phyloP scores from a whole-genome alignment of 352 stramenopile genomes.

The Stephanocyclus meneghinianus region DNA sequence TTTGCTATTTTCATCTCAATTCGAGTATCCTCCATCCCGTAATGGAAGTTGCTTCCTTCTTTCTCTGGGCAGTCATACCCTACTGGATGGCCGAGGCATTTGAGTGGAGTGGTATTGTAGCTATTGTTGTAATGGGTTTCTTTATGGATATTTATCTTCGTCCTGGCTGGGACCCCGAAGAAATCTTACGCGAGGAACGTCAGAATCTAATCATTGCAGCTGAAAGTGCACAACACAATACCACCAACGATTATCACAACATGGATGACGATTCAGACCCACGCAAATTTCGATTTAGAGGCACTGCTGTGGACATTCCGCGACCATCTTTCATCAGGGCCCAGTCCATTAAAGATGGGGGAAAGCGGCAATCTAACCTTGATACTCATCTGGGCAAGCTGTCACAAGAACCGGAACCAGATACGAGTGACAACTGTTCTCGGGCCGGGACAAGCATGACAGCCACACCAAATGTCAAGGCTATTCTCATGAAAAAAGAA shows the following conservation, averaged over 20 bases:
- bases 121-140: constrained; percentile 71
- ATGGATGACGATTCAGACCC: constrained; percentile 32
- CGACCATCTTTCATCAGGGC: constrained; percentile 10
- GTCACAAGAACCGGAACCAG: constrained; percentile 3
- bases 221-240: background rate
- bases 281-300: constrained; percentile 28
- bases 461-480: constrained; percentile 32
- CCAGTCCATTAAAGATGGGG: background rate
- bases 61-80: constrained; percentile 72
- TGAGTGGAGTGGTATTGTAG: constrained; percentile 58
- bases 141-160: constrained; percentile 71
- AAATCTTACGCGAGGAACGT: constrained; percentile 26
- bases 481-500: constrained; percentile 43
- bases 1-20: constrained; percentile 73
- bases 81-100: constrained; percentile 76
- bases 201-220: constrained; percentile 12
- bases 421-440: constrained; percentile 6
- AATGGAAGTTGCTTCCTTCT: constrained; percentile 76
- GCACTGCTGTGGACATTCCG: constrained; percentile 40
- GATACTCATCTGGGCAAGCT: background rate
- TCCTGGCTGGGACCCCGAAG: constrained; percentile 40
- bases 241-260: constrained; percentile 17
- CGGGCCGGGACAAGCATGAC: constrained; percentile 15
- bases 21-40: constrained; percentile 62
- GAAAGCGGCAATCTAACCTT: background rate